Conservation (phyloP, 495 filamentous ascomycete genomes). For the Aspergillus biplanus region DNA sequence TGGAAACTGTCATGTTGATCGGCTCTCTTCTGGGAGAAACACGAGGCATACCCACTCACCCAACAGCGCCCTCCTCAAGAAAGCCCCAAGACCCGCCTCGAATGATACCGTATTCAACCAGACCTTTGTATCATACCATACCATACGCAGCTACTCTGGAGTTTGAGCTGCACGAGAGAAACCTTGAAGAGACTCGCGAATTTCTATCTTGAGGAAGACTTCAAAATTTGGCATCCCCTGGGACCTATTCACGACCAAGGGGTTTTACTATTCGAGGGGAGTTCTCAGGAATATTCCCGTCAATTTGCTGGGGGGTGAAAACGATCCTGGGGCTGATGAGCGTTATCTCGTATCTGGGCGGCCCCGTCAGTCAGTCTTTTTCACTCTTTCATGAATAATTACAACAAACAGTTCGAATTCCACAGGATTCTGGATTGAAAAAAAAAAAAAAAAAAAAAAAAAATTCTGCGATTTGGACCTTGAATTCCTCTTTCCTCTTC, state of each 20-base stretch:
- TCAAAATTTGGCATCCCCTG: too few species aligned
- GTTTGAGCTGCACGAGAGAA: background rate
- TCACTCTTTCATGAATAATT: background rate
- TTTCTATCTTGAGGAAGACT: too few species aligned
- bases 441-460: too few species aligned
- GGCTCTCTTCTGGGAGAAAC: background rate
- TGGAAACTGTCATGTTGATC: too few species aligned
- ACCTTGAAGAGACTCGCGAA: too few species aligned
- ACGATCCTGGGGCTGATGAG: background rate
- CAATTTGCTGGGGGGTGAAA: too few species aligned
- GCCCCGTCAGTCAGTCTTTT: background rate
- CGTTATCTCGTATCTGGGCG: background rate
- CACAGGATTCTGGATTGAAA: too few species aligned
- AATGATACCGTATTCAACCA: background rate
- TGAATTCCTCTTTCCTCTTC: background rate
- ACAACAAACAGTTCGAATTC: too few species aligned
- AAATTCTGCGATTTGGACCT: background rate
- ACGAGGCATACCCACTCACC: conserved; percentile 2
- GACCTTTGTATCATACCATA: background rate
- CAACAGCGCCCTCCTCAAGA: background rate
- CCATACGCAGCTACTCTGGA: background rate
- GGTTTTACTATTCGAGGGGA: too few species aligned
- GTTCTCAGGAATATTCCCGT: too few species aligned
- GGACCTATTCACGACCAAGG: too few species aligned
- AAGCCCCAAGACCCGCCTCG: background rate